phyloP scores from a whole-genome alignment of 306 rosid genomes.

The Coriaria nepalensis region DNA sequence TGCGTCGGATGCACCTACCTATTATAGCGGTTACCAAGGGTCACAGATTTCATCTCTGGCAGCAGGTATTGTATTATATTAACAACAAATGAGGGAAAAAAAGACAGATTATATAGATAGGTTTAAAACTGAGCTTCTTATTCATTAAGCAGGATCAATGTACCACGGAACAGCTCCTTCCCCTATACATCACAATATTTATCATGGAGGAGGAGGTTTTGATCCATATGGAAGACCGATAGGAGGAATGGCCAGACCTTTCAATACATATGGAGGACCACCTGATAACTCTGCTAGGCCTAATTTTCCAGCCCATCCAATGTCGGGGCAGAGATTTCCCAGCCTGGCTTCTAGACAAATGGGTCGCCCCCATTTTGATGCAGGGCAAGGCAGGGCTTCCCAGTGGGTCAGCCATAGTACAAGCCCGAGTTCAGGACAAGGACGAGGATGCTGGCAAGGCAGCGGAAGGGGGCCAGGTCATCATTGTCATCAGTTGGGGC shows the following conservation, averaged over 20 bases:
- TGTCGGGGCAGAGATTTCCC: slow-evolving; percentile 16
- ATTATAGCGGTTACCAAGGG: slow-evolving; percentile 18
- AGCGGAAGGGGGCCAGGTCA: slow-evolving; percentile 35
- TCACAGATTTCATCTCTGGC: slow-evolving; percentile 18
- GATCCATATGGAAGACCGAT: slow-evolving; percentile 22
- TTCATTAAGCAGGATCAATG: slow-evolving; percentile 34
- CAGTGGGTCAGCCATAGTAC: slow-evolving; percentile 26
- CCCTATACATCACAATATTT: slow-evolving; percentile 24
- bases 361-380: slow-evolving; percentile 17
- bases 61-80: background rate
- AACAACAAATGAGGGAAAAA: background rate
- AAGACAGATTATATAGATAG: background rate
- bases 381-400: slow-evolving; percentile 24
- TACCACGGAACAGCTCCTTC: slow-evolving; percentile 30
- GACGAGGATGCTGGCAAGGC: slow-evolving; percentile 28
- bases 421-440: slow-evolving; percentile 35
- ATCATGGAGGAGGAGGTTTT: slow-evolving; percentile 24
- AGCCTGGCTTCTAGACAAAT: slow-evolving; percentile 31
- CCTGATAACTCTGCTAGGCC: slow-evolving; percentile 18
- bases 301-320: slow-evolving; percentile 23
- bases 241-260: slow-evolving; percentile 14
- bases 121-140: background rate
- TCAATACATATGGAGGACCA: slow-evolving; percentile 14
- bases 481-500: slow-evolving; percentile 19
- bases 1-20: slow-evolving; percentile 23